Percentiles rank a stretch among this genome's conserved stretches.
Conservation (phyloP, 306 rosid species). For the Pueraria montana region DNA sequence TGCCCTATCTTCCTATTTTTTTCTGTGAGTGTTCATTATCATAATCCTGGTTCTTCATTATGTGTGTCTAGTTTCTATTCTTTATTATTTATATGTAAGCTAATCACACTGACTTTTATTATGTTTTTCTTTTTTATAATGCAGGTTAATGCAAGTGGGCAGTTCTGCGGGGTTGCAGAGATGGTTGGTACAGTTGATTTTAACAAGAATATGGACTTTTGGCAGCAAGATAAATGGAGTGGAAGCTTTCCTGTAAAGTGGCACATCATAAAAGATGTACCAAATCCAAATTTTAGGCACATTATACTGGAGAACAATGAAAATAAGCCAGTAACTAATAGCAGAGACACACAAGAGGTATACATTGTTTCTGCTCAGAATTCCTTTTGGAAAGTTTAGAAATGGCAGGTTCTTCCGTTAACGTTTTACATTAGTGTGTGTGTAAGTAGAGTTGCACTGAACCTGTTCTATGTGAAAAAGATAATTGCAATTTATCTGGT, state of each 20-base stretch:
- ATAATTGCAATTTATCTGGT: neutral
- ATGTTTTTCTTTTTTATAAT: conserved; percentile 1
- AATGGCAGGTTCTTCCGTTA: neutral
- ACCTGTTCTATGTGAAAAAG: neutral
- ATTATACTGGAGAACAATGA: conserved; percentile 91
- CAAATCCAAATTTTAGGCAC: conserved; percentile 85
- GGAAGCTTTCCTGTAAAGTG: conserved; percentile 96
- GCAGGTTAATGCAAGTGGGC: conserved; percentile 97
- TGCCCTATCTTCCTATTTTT: conserved; percentile 86
- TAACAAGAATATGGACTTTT: conserved; percentile 89
- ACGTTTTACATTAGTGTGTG: neutral
- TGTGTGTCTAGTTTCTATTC: neutral
- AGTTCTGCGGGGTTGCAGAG: conserved; percentile 93
- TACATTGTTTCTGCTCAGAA: conserved; percentile 16
- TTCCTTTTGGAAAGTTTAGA: neutral
- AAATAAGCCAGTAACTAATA: conserved; percentile 96
- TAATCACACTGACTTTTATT: conserved; percentile 13
- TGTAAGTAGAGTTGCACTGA: neutral
- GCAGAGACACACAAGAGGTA: conserved; percentile 98
- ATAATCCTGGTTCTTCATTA: neutral
- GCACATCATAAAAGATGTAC: conserved; percentile 90
- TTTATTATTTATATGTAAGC: conserved; percentile 22
- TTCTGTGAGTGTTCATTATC: conserved; percentile 69
- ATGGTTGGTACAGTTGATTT: conserved; percentile 87
- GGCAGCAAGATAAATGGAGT: conserved; percentile 99